A percentile compares a stretch with the other conserved stretches of the same genome.
These are phyloP conservation scores for Phytomonas francai DNA, from an alignment of 208 protist species.

Conservation along the genomic window DNA sequence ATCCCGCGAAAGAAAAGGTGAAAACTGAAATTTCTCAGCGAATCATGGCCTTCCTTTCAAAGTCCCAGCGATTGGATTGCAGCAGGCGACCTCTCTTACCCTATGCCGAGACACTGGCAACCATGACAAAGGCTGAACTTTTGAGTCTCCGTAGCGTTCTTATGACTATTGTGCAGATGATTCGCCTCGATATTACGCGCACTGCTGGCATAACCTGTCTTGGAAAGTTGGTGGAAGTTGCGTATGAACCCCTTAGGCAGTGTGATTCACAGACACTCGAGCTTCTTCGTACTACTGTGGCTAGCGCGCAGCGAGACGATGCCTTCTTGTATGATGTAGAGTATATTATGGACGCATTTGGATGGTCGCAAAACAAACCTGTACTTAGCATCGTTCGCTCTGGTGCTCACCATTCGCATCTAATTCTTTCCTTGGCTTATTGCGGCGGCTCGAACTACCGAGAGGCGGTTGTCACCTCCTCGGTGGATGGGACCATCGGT, in stretches of 20 bases:
- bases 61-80: constrained; percentile 60
- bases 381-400: constrained; percentile 35
- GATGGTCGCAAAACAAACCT: constrained; percentile 70
- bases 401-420: constrained; percentile 37
- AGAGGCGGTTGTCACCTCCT: constrained; percentile 80
- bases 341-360: constrained; percentile 81
- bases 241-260: constrained; percentile 41
- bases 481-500: constrained; percentile 70
- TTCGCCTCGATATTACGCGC: constrained; percentile 58
- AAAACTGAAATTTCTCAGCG: constrained; percentile 64
- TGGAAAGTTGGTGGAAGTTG: constrained; percentile 78
- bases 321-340: constrained; percentile 83
- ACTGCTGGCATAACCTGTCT: constrained; percentile 79
- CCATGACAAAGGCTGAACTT: constrained; percentile 56
- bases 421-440: constrained; percentile 77
- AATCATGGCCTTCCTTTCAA: constrained; percentile 61
- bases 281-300: constrained; percentile 35
- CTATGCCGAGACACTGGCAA: constrained; percentile 74
- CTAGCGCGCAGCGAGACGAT: constrained; percentile 62
- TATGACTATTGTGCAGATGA: constrained; percentile 54
- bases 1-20: constrained; percentile 24
- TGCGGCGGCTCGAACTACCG: constrained; percentile 30
- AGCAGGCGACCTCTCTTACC: constrained; percentile 59
- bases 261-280: constrained; percentile 53
- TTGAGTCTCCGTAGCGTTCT: constrained; percentile 58